phyloP scores from a whole-genome alignment of 768 basidiomycete genomes.

The Tricholoma terreum region DNA sequence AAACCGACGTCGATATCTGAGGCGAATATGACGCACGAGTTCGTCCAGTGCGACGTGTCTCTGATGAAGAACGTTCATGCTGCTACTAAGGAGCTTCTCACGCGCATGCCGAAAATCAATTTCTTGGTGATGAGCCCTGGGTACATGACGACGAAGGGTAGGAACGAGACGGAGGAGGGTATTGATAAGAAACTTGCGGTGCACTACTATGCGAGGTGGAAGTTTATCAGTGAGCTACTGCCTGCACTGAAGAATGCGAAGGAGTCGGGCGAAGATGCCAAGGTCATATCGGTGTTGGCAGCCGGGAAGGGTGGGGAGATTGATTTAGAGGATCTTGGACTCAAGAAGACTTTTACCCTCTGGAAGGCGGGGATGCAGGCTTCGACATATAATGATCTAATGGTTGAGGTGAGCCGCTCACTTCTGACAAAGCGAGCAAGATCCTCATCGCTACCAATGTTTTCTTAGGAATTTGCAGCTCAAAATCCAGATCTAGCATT shows the following conservation, averaged over 20 bases:
- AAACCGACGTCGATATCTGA: slow-evolving; percentile 19
- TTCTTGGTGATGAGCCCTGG: slow-evolving; percentile 50
- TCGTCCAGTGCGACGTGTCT: slow-evolving; percentile 50
- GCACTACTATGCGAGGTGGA: slow-evolving; percentile 47
- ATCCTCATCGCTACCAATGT: too few species aligned
- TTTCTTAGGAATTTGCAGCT: slow-evolving; percentile 33
- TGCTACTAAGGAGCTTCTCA: slow-evolving; percentile 26
- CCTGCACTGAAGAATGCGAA: slow-evolving; percentile 42
- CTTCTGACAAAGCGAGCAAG: too few species aligned
- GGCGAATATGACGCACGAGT: slow-evolving; percentile 34
- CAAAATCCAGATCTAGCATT: slow-evolving; percentile 41
- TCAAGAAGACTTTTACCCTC: slow-evolving; percentile 44
- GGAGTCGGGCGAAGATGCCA: slow-evolving; percentile 46
- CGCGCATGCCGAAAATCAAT: slow-evolving; percentile 45
- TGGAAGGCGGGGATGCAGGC: slow-evolving; percentile 30
- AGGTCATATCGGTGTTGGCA: slow-evolving; percentile 43
- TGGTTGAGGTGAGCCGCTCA: slow-evolving; percentile 41
- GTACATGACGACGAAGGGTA: slow-evolving; percentile 32
- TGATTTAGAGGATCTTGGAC: slow-evolving; percentile 45
- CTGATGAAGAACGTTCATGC: slow-evolving; percentile 49
- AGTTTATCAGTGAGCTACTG: slow-evolving; percentile 44
- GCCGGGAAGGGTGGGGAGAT: slow-evolving; percentile 32
- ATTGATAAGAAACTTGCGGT: slow-evolving; percentile 43
- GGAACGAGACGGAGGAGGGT: slow-evolving; percentile 43
- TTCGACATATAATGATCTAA: slow-evolving; percentile 50